Conservation (phyloP, 129 eudicot species). For the Escallonia rubra region DNA sequence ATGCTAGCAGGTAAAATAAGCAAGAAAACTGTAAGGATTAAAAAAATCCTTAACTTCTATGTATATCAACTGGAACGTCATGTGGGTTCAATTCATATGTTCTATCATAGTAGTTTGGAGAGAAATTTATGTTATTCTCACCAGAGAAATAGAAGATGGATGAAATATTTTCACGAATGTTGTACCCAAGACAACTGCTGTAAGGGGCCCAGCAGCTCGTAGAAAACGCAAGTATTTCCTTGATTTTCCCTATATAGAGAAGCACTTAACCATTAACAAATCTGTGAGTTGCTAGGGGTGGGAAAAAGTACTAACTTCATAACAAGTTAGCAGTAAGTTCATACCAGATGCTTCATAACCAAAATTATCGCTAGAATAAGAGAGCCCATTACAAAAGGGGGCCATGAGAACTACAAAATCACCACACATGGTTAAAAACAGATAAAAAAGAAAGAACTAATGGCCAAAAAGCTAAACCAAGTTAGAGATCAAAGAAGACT, state of each 20-base stretch:
- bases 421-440: slow-evolving; percentile 9
- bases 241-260: slow-evolving; percentile 62
- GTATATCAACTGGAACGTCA: neutral
- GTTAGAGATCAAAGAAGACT: neutral
- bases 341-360: slow-evolving; percentile 93
- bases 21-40: too few species aligned
- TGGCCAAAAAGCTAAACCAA: neutral
- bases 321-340: neutral
- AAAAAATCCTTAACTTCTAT: too few species aligned
- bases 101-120: slow-evolving; percentile 17
- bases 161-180: slow-evolving; percentile 72
- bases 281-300: neutral
- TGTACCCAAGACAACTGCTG: slow-evolving; percentile 95
- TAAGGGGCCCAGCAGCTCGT: slow-evolving; percentile 91
- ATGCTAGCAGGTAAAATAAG: too few species aligned
- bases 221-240: slow-evolving; percentile 67
- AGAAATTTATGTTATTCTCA: slow-evolving; percentile 37
- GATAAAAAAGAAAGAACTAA: slow-evolving; percentile 2
- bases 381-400: slow-evolving; percentile 91
- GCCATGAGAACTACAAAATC: slow-evolving; percentile 88
- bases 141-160: slow-evolving; percentile 88
- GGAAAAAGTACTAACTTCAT: neutral
- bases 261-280: slow-evolving; percentile 9
- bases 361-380: slow-evolving; percentile 67
- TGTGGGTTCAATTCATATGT: neutral